Percentiles rank a stretch among this genome's conserved stretches.
Conservation (phyloP, 345 rosid genomes). For the Xanthoceras sorbifolium region DNA sequence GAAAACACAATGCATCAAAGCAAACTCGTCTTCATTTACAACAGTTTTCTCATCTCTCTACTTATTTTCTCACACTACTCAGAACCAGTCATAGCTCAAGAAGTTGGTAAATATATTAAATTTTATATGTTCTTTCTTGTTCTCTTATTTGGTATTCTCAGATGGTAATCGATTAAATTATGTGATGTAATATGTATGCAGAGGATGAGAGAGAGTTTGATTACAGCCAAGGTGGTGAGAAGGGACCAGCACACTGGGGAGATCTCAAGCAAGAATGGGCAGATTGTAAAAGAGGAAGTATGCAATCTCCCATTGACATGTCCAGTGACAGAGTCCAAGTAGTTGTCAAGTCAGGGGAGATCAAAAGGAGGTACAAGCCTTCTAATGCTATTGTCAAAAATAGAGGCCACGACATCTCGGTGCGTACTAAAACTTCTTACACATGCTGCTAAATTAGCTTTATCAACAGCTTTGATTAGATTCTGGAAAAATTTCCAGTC, state of each 20-base stretch:
- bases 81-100: constrained; percentile 6
- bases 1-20: constrained; percentile 20
- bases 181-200: too few species aligned
- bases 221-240: too few species aligned
- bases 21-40: constrained; percentile 3
- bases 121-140: background rate
- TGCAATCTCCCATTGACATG: too few species aligned
- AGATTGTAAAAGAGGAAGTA: too few species aligned
- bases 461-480: too few species aligned
- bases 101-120: background rate
- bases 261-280: too few species aligned
- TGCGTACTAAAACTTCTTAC: constrained; percentile 18
- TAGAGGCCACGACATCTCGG: constrained; percentile 61
- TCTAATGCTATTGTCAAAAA: constrained; percentile 43
- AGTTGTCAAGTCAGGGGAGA: constrained; percentile 14
- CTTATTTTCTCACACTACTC: constrained; percentile 17
- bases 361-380: constrained; percentile 35
- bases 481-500: too few species aligned
- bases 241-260: too few species aligned
- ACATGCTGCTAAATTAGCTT: too few species aligned
- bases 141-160: background rate
- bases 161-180: background rate
- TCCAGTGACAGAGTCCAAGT: constrained; percentile 26
- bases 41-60: constrained; percentile 3
- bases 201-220: too few species aligned